Percentiles rank a stretch among this genome's conserved stretches.
phyloP scores from a whole-genome alignment of 2,329 filamentous ascomycete species.

The Bisporella sp. region DNA sequence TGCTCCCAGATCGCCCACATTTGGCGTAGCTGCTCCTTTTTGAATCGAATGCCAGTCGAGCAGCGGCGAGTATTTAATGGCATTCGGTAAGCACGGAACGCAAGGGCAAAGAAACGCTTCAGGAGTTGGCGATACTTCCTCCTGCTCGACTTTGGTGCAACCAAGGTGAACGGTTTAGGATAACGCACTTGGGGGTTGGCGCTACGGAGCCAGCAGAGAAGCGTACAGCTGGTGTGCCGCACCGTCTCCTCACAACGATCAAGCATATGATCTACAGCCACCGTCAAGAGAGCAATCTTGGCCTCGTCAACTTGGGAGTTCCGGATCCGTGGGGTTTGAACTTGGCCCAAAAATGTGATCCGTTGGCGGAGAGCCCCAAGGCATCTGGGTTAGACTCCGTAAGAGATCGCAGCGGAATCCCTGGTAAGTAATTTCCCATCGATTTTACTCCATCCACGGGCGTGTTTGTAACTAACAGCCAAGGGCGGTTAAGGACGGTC shows the following conservation, averaged over 20 bases:
- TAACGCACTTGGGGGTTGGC: constrained; percentile 7
- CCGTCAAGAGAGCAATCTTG: constrained; percentile 7
- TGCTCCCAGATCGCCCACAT: too few relatives aligned
- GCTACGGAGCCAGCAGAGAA: constrained; percentile 9
- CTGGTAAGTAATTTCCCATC: too few relatives aligned
- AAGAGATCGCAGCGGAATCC: too few relatives aligned
- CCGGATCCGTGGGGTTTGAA: constrained; percentile 1
- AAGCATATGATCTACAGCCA: constrained; percentile 6
- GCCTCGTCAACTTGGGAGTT: constrained; percentile 2
- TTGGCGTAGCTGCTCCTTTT: too few relatives aligned
- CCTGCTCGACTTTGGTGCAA: constrained; percentile 6
- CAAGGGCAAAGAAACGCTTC: too few relatives aligned
- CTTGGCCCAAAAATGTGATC: constrained; percentile 4
- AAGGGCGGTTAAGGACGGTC: too few relatives aligned
- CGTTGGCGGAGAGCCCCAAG: neutral
- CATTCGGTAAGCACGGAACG: too few relatives aligned
- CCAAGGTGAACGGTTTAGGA: constrained; percentile 6
- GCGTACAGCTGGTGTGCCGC: constrained; percentile 6
- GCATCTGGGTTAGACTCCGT: too few relatives aligned
- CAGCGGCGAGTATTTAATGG: too few relatives aligned
- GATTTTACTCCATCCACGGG: too few relatives aligned
- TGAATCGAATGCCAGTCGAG: too few relatives aligned
- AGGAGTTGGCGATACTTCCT: constrained; percentile 4
- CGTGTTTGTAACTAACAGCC: too few relatives aligned
- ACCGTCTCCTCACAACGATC: constrained; percentile 11